A percentile compares a stretch with the other conserved stretches of the same genome.
These are phyloP conservation scores for Trebouxia sp. DNA, from an alignment of 139 green algal genomes.

Conservation along the genomic window DNA sequence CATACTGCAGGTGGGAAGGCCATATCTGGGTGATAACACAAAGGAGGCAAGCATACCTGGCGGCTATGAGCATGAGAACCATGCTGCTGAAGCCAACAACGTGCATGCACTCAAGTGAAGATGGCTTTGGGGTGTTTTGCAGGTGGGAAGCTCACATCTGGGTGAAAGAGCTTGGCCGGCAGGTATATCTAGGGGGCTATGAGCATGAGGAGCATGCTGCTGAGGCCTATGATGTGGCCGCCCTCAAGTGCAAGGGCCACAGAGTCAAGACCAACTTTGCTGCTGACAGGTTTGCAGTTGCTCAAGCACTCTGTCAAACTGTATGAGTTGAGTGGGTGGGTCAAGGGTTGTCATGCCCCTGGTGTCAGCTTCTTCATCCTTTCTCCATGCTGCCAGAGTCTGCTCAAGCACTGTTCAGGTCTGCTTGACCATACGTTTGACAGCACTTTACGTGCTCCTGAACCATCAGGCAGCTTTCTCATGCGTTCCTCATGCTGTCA, in stretches of 20 bases:
- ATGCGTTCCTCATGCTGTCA: no score
- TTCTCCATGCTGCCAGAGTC: no score
- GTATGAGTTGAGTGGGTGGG: no score
- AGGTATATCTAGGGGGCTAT: slow-evolving; percentile 74
- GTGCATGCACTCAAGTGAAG: no score
- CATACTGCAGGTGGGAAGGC: slow-evolving; percentile 70
- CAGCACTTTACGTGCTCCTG: no score
- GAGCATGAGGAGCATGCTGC: slow-evolving; percentile 87
- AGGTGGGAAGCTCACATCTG: slow-evolving; percentile 86
- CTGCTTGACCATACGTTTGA: no score
- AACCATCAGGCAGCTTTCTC: no score
- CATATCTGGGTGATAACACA: slow-evolving; percentile 91
- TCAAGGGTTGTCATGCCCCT: no score
- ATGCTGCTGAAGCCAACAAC: slow-evolving; percentile 90
- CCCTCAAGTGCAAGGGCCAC: slow-evolving; percentile 78
- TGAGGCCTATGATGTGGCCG: slow-evolving; percentile 89
- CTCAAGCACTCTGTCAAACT: background rate
- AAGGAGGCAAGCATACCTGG: slow-evolving; percentile 72
- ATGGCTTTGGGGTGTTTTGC: no score
- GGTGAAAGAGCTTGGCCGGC: slow-evolving; percentile 82
- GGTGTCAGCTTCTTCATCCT: no score
- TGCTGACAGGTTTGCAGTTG: slow-evolving; percentile 54
- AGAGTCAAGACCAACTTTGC: slow-evolving; percentile 73
- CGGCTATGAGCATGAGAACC: slow-evolving; percentile 82
- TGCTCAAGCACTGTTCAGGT: no score